Base-by-base conservation (phyloP, 305 asterid species). In the Fraxinus xanthoxyloides region DNA sequence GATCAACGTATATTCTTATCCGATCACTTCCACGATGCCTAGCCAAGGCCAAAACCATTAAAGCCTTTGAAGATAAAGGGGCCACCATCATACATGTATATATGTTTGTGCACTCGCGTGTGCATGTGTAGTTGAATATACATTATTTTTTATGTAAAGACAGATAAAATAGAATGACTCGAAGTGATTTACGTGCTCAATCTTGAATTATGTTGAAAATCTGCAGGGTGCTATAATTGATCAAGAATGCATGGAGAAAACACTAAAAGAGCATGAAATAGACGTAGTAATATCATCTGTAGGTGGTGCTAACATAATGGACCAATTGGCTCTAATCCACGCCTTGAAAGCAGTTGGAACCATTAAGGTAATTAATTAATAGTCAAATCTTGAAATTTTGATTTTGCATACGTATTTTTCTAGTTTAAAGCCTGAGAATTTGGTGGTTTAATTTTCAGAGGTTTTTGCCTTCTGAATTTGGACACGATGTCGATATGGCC, bases 391-490 rank as follows among this genome's bases (percentile, higher is more conserved):
- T 46, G 5, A n/a, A 74, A 7, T 24, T 12, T 46, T 12, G 56
- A 46, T 40, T 40, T 40, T 40, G 48, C 15, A 9, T 4, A 32
- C 35, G 35, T 32, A 32, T 32, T 32, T 32, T 32, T 32, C 1
- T 32, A 32, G 6, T 32, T 32, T 32, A 3, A 3, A 3, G 34
- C 5, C 34, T 12, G 5, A 3, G n/a, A 46, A 12, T 46, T 46
- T 17, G 1, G 3, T 21, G 67, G 15, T 13, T 24, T 26, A 26
- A 26, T 26, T 3, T 21, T 48, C 13, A 87, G 88, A 82, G 84
- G 72, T 85, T 87, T 79, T 82, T 87, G 80, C 88, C 88, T 3
- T 87, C 89, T 70, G 89, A 87, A 56, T 87, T 87, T 72, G 88
- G 89, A 19, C 89, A 87, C 35, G 88, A 87, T 72, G 86, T 87